Evolutionary conservation across 2,329 filamentous ascomycete genomes (phyloP).

Genomic region (Fusarium neocosmosporiellum): DNA sequence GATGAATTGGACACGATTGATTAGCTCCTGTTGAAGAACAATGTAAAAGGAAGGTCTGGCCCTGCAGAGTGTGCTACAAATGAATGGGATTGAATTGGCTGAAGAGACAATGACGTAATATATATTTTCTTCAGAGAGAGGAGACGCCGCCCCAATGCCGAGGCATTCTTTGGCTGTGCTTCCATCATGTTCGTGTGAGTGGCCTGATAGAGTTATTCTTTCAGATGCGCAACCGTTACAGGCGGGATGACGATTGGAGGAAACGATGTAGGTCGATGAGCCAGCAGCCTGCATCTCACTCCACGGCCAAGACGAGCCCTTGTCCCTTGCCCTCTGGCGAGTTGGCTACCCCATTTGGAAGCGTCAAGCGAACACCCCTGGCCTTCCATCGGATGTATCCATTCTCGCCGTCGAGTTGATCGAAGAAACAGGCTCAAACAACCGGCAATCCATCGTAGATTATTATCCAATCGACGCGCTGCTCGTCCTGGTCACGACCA

Average conservation of each 20-base stretch:
- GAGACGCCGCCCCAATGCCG: constrained; percentile 2
- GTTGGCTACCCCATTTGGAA: constrained; percentile 28
- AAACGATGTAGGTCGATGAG: not conserved
- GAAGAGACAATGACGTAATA: constrained; percentile 41
- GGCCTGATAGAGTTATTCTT: constrained; percentile 25
- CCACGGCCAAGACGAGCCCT: not conserved
- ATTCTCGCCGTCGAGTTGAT: not conserved
- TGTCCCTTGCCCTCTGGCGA: constrained; percentile 14
- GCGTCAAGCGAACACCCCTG: not conserved
- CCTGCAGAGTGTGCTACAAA: not conserved
- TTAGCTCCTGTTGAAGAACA: not conserved
- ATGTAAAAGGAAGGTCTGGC: not conserved
- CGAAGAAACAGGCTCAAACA: not conserved
- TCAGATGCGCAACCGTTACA: constrained; percentile 19
- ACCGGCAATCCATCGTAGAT: not conserved
- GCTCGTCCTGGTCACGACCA: constrained; percentile 1
- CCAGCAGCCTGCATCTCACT: not conserved
- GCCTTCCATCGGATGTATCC: not conserved
- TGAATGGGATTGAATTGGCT: not conserved
- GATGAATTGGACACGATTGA: not conserved
- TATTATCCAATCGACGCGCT: constrained; percentile 30
- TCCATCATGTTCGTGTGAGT: constrained; percentile 14
- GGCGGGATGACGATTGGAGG: constrained; percentile 19
- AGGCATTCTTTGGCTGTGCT: not conserved
- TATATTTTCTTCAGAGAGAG: constrained; percentile 10